A percentile compares a stretch with the other conserved stretches of the same genome.
These are phyloP conservation scores for Blastobotrys ciferrii DNA, from an alignment of 1,139 yeast species.

Conservation along the genomic window DNA sequence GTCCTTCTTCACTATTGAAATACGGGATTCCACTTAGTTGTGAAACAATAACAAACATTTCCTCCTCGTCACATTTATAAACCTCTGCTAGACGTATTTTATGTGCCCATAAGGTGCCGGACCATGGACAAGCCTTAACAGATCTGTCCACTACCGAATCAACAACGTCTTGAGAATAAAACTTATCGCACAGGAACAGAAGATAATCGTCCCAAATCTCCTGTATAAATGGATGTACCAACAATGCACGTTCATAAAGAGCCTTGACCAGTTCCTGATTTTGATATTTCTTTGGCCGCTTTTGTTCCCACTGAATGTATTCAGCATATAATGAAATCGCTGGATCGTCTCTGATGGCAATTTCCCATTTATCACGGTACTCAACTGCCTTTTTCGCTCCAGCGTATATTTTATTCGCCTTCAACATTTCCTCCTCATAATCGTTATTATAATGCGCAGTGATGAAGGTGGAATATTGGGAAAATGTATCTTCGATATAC, in stretches of 20 bases:
- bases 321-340: conserved; percentile 28
- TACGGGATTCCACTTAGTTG: conserved; percentile 16
- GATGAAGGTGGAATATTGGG: conserved; percentile 46
- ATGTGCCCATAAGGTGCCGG: conserved; percentile 33
- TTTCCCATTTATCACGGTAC: conserved; percentile 29
- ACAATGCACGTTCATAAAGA: conserved; percentile 30
- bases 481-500: conserved; percentile 44
- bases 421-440: conserved; percentile 44
- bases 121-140: conserved; percentile 27
- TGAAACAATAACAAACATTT: conserved; percentile 14
- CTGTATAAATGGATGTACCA: conserved; percentile 21
- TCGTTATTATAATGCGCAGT: conserved; percentile 33
- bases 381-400: conserved; percentile 33
- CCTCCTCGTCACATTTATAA: conserved; percentile 9
- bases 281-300: conserved; percentile 17
- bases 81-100: conserved; percentile 21
- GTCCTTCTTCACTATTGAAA: conserved; percentile 15
- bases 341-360: conserved; percentile 18
- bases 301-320: conserved; percentile 33
- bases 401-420: conserved; percentile 41
- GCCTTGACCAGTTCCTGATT: conserved; percentile 19
- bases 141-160: conserved; percentile 26
- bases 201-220: conserved; percentile 36
- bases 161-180: conserved; percentile 10
- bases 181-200: conserved; percentile 22